phyloP scores from a whole-genome alignment of 495 filamentous ascomycete species.

The Penicillium antarcticum region DNA sequence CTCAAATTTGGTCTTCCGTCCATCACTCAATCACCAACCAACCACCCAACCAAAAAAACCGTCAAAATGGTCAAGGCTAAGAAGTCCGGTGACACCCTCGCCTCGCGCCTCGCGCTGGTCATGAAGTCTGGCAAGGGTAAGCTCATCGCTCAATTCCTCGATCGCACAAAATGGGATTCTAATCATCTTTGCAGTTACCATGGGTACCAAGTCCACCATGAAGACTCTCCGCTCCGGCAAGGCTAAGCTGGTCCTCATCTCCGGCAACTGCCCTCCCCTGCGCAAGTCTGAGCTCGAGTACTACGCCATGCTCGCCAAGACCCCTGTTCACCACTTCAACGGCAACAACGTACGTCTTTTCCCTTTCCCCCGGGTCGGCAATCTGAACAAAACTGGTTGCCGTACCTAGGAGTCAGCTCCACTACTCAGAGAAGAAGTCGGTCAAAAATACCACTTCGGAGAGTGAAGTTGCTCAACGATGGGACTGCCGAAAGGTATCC shows the following conservation, averaged over 20 bases:
- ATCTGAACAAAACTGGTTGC: constrained; percentile 5
- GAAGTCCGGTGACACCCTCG: constrained; percentile 90
- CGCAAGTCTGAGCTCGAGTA: constrained; percentile 92
- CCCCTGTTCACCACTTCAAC: constrained; percentile 93
- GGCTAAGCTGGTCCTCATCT: constrained; percentile 71
- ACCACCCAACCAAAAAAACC: constrained; percentile 5
- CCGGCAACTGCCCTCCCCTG: constrained; percentile 93
- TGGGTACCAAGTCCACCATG: constrained; percentile 94
- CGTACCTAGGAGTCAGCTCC: constrained; percentile 25
- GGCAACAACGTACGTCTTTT: constrained; percentile 88
- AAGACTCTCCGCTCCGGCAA: constrained; percentile 78
- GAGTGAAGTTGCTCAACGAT: constrained; percentile 63
- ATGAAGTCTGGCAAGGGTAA: constrained; percentile 88
- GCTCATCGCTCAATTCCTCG: constrained; percentile 6
- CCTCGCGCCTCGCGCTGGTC: constrained; percentile 86
- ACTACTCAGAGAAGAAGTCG: constrained; percentile 31
- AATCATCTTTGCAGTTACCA: constrained; percentile 50
- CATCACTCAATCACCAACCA: background rate
- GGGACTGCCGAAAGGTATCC: constrained; percentile 20
- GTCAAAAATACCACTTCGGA: constrained; percentile 36
- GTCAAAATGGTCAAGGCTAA: constrained; percentile 71
- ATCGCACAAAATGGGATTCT: constrained; percentile 4
- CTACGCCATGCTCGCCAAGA: constrained; percentile 93
- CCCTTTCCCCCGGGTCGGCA: constrained; percentile 1
- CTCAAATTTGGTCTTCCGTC: background rate